Percentiles rank a stretch among this genome's conserved stretches.
Conservation (phyloP, 352 stramenopile genomes). For the Albugo candida region DNA sequence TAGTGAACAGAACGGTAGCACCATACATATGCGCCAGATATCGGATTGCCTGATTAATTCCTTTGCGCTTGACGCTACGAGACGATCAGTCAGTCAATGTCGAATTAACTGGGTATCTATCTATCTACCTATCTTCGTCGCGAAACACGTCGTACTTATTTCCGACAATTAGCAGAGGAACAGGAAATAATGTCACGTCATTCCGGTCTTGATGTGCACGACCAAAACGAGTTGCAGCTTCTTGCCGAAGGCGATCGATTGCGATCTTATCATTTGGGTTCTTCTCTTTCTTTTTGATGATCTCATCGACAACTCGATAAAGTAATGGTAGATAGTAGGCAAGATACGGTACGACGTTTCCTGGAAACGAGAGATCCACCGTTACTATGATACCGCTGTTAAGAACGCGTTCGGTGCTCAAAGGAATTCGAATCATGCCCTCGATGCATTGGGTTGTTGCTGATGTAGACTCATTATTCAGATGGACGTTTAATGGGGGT, state of each 20-base stretch:
- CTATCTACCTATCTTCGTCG: conserved; percentile 37
- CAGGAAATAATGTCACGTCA: conserved; percentile 40
- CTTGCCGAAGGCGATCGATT: conserved; percentile 25
- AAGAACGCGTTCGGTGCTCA: conserved; percentile 55
- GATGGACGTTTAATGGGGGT: neutral
- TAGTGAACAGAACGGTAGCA: conserved; percentile 74
- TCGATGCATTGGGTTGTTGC: conserved; percentile 52
- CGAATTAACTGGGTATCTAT: no score
- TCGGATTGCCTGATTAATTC: conserved; percentile 58
- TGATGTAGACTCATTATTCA: neutral
- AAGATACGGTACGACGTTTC: conserved; percentile 56
- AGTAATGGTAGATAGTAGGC: conserved; percentile 58
- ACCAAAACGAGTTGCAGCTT: conserved; percentile 26
- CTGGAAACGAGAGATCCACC: conserved; percentile 62
- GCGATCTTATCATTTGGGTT: conserved; percentile 36
- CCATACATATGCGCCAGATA: conserved; percentile 76
- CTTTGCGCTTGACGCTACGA: conserved; percentile 48
- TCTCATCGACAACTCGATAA: conserved; percentile 27
- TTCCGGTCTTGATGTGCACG: conserved; percentile 41
- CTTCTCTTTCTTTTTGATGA: conserved; percentile 43
- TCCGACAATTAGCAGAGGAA: conserved; percentile 67
- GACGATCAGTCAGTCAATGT: neutral
- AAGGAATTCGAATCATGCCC: conserved; percentile 72
- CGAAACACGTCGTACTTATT: conserved; percentile 84
- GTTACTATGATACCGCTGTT: conserved; percentile 59